These are phyloP conservation scores for Herpetomonas samuelpessoai DNA, from an alignment of 208 protist genomes.

Conservation along the genomic window DNA sequence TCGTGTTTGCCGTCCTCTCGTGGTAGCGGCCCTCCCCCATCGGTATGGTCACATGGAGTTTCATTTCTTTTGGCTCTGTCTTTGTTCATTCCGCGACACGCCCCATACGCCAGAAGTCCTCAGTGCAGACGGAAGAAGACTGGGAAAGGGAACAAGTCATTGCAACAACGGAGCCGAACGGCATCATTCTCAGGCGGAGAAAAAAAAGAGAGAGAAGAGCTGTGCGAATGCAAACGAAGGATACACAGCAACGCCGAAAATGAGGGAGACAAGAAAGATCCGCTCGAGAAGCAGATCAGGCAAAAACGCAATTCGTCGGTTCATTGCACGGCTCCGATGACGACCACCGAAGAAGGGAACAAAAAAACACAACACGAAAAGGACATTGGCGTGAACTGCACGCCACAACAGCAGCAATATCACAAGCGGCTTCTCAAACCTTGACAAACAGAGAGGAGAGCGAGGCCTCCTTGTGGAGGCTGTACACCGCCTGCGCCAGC, in stretches of 20 bases:
- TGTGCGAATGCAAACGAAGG: not conserved
- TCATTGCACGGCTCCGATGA: no score
- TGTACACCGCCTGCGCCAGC: conserved; percentile 84
- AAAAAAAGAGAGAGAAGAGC: conserved; percentile 3
- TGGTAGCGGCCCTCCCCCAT: no score
- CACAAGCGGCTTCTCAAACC: conserved; percentile 18
- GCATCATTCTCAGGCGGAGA: not conserved
- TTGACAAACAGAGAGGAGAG: conserved; percentile 83
- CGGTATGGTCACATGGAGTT: no score
- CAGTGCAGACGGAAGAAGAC: conserved; percentile 5
- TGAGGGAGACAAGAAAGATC: no score
- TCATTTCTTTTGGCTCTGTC: no score
- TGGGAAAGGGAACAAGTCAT: conserved; percentile 4
- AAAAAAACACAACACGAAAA: not conserved
- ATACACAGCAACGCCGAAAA: not conserved
- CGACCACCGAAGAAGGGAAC: no score
- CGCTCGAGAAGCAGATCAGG: not conserved
- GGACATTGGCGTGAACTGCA: not conserved
- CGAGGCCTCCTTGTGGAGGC: conserved; percentile 79
- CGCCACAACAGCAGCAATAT: not conserved
- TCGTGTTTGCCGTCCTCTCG: no score
- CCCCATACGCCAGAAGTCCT: conserved; percentile 2
- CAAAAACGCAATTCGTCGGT: not conserved
- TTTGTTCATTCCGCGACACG: no score
- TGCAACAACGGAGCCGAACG: not conserved